Base-by-base conservation (phyloP, 441 rosid species). In the Adansonia rubrostipa region DNA sequence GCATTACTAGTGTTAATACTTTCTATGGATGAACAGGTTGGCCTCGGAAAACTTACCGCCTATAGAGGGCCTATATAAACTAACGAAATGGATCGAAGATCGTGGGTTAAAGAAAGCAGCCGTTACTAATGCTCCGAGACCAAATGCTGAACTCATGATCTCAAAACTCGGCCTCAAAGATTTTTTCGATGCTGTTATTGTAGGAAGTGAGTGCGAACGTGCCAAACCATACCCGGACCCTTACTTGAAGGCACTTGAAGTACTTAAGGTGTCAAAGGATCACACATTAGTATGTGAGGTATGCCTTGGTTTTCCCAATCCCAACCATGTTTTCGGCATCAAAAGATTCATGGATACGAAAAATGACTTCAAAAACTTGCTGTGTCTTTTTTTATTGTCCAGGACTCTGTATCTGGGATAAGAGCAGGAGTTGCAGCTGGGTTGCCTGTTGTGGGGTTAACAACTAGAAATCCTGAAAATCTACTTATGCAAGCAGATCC, bases 401-500 rank as follows among this genome's bases (percentile, higher is more conserved):
- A 91, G 96, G 98, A 94, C 82, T 96, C 98, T 1, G 84, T 85
- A 68, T 96, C 98, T 1, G 98, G 98, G 78, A 96, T 94, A 62
- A 90, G 76, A 84, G 98, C 98, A 50, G 99, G 98, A 79, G 99
- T 94, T 77, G 97, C 94, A 20, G 98, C 98, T 40, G 98, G 97
- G 13, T 84, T 94, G 91, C 97, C 95, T 0, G 98, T 93, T 71
- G 71, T 90, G 61, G 98, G 98, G 78, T 63, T 97, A 54, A 82
- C 91, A 14, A 94, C 97, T n/a, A 87, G 98, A 74, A 94, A 91
- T 80, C 94, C 97, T 8, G 94, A 85, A 54, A 80, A 88, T 73
- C 3, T 84, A 19, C 85, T 94, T 62, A 70, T 87, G 89, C 83
- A 89, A 85, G 99, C 97, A 0, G 89, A 90, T 70, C 99, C 99